Percentiles rank a stretch among this genome's conserved stretches.
Conservation (phyloP, 768 basidiomycete species). For the Collybia mongolica region DNA sequence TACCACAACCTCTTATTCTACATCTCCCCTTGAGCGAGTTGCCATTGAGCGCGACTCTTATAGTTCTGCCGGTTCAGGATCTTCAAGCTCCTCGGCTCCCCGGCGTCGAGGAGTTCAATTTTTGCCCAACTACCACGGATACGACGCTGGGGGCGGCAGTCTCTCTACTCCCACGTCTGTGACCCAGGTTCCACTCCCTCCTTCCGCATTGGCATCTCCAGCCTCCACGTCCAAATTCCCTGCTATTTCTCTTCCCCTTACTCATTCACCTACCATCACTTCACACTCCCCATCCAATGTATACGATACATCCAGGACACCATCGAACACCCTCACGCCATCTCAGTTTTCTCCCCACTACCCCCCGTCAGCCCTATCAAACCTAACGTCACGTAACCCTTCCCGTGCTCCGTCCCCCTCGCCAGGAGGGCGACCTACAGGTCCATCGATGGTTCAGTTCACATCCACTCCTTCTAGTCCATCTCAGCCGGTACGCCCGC, state of each 20-base stretch:
- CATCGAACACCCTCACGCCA: neutral
- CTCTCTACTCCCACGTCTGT: constrained; percentile 12
- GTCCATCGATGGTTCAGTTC: constrained; percentile 2
- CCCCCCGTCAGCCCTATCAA: constrained; percentile 9
- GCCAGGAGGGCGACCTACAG: constrained; percentile 5
- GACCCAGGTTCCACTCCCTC: constrained; percentile 10
- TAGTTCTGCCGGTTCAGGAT: constrained; percentile 17
- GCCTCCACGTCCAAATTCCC: constrained; percentile 13
- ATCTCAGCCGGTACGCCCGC: constrained; percentile 13
- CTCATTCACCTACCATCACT: constrained; percentile 7
- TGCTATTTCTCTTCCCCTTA: constrained; percentile 18
- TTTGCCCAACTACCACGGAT: constrained; percentile 2
- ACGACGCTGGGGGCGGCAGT: constrained; percentile 9
- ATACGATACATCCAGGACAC: neutral
- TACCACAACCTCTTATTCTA: neutral
- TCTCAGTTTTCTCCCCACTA: neutral
- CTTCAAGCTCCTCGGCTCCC: constrained; percentile 17
- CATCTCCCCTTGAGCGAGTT: neutral
- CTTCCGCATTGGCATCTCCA: constrained; percentile 10
- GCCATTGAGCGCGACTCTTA: constrained; percentile 12
- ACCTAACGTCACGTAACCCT: constrained; percentile 14
- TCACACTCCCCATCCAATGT: neutral
- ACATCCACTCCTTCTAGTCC: constrained; percentile 12
- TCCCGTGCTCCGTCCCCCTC: constrained; percentile 9
- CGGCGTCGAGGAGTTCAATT: constrained; percentile 13